Percentiles rank a stretch among this genome's conserved stretches.
Evolutionary conservation across 1,139 yeast species (phyloP).

Genomic region (Saccharomycopsis crataegensis): DNA sequence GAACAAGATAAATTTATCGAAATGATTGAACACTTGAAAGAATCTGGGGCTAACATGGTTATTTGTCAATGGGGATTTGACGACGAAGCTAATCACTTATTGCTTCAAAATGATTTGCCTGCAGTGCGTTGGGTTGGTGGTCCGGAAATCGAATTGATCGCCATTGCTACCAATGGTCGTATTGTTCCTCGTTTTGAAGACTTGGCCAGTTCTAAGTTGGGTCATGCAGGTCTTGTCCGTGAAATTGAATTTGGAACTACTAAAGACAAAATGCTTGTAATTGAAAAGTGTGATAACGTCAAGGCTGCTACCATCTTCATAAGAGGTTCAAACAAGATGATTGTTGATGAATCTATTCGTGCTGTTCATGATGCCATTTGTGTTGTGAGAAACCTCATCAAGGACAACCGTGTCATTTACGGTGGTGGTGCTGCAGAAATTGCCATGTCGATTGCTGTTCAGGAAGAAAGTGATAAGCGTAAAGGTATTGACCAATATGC

Average conservation of each 20-base stretch:
- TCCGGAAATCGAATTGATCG: slow-evolving; percentile 88
- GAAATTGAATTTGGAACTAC: slow-evolving; percentile 96
- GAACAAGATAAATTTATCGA: slow-evolving; percentile 86
- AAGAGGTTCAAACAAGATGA: slow-evolving; percentile 96
- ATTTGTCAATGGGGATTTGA: slow-evolving; percentile 99
- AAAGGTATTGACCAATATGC: slow-evolving; percentile 97
- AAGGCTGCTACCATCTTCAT: slow-evolving; percentile 91
- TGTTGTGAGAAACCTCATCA: slow-evolving; percentile 91
- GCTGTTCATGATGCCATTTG: slow-evolving; percentile 96
- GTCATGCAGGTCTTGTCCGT: slow-evolving; percentile 75
- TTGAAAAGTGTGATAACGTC: slow-evolving; percentile 83
- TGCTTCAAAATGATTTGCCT: slow-evolving; percentile 79
- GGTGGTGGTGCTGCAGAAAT: slow-evolving; percentile 99
- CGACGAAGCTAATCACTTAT: slow-evolving; percentile 94
- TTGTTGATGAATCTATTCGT: slow-evolving; percentile 92
- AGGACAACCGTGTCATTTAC: slow-evolving; percentile 88
- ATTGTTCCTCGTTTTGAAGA: slow-evolving; percentile 98
- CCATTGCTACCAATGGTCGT: slow-evolving; percentile 95
- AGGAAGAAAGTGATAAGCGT: slow-evolving; percentile 87
- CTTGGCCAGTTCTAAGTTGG: slow-evolving; percentile 72
- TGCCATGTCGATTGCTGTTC: slow-evolving; percentile 84
- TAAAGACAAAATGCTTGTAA: slow-evolving; percentile 77
- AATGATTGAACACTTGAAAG: slow-evolving; percentile 83
- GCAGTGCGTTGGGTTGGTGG: slow-evolving; percentile 99
- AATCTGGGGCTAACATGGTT: slow-evolving; percentile 90